Conservation (phyloP, 148 eudicot genomes). For the Rhododendron molle region DNA sequence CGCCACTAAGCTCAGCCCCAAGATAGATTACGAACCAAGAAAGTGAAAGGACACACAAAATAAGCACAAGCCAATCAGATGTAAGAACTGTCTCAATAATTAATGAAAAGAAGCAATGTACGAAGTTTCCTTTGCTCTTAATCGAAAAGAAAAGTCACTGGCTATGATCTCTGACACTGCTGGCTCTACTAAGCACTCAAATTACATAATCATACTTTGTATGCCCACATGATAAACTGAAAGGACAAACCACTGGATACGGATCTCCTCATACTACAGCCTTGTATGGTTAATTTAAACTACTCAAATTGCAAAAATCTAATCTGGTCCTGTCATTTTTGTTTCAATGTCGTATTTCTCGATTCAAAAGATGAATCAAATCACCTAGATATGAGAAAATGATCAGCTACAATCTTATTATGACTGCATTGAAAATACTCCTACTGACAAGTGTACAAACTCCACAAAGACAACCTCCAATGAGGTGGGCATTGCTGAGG, state of each 20-base stretch:
- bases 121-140: neutral
- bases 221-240: neutral
- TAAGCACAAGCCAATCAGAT: neutral
- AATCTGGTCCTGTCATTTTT: too few relatives aligned
- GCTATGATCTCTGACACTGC: neutral
- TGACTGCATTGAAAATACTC: neutral
- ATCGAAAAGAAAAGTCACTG: neutral
- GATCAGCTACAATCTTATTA: neutral
- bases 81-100: neutral
- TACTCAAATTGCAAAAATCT: too few relatives aligned
- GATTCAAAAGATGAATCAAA: too few relatives aligned
- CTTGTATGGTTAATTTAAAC: too few relatives aligned
- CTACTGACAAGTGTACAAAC: neutral
- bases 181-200: neutral
- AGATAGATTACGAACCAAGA: neutral
- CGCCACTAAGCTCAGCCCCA: conserved; percentile 64
- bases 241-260: conserved; percentile 2
- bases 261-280: too few relatives aligned
- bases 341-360: too few relatives aligned
- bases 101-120: neutral
- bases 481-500: neutral
- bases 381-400: neutral
- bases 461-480: neutral
- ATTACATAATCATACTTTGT: neutral
- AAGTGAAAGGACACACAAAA: neutral